Evolutionary conservation across 352 stramenopile genomes (phyloP), one percentile per base, ranked within the genome.

Genomic region (Phytophthora lateralis): DNA sequence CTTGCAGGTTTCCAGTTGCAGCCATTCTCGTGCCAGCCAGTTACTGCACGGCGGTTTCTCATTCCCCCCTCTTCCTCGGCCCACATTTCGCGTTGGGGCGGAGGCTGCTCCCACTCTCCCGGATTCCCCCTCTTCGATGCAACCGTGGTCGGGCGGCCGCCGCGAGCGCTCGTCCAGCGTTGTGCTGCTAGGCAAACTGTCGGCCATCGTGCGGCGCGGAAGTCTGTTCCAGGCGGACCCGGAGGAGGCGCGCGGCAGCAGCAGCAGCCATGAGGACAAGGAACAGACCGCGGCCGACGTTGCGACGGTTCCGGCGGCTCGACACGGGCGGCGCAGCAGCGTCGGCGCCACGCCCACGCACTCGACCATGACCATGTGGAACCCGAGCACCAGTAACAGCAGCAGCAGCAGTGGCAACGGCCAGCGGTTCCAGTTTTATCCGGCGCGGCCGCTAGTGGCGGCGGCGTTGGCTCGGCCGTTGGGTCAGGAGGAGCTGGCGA

Each of bases 171-270:
- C 74, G 18, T 83, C 73, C 27, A 78, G 73, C 45, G 73, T 72
- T 0, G 71, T 83, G 45, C 48, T 80, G 32, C 62, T 79, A 11
- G 72, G 76, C 61, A 81, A 82, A 45, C 55, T 85, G 18, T 81
- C 78, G 50, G 64, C 75, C 42, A 83, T 83, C 12, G 71, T 88
- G 39, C 73, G 76, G 18, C 78, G 76, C 39, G 53, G 54, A 8
- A 85, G 75, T 47, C 26, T 79, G 10, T 71, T 70, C n/a, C 55
- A 69, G 37, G 51, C 21, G 2, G 65, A 73, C 18, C 41, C 54
- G n/a, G 73, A 74, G 51, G 59, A 73, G 32, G 62, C 7, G 17
- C 46, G 47, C 8, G 54, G 34, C 53, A 73, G 57, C 46, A 65
- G 44, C 32, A 67, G 39, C 44, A 59, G 37, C n/a, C 39, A 24